These are phyloP conservation scores for Agrocybe pediades DNA, from an alignment of 768 basidiomycete species.

Conservation along the genomic window DNA sequence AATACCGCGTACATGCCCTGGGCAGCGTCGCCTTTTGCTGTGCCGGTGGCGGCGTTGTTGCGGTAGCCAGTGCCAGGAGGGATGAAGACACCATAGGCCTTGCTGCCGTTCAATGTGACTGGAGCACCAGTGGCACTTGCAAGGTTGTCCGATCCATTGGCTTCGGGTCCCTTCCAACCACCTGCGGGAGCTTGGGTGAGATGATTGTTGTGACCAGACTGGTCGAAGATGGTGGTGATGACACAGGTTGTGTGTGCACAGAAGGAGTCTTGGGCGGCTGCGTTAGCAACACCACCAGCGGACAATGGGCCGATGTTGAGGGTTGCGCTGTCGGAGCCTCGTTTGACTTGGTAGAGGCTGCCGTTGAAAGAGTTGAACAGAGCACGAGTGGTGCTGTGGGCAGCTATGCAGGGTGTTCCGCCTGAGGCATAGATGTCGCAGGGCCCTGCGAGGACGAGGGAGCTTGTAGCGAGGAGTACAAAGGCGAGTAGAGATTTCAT, in stretches of 20 bases:
- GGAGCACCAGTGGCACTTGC: constrained; percentile 12
- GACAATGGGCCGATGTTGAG: constrained; percentile 9
- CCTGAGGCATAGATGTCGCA: constrained; percentile 16
- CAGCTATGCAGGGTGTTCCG: constrained; percentile 13
- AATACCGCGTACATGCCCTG: constrained; percentile 14
- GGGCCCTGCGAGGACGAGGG: too few relatives aligned
- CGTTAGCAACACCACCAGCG: constrained; percentile 13
- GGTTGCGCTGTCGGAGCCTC: constrained; percentile 10
- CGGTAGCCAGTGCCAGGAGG: constrained; percentile 14
- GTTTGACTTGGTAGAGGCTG: constrained; percentile 11
- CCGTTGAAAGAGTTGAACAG: too few relatives aligned
- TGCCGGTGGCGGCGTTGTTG: constrained; percentile 11
- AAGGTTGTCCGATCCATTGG: constrained; percentile 12
- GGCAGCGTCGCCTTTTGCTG: constrained; percentile 7
- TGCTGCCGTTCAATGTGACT: constrained; percentile 10
- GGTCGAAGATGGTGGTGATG: too few relatives aligned
- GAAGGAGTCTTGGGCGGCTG: constrained; percentile 9
- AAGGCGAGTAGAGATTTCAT: constrained; percentile 6
- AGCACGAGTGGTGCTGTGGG: constrained; percentile 14
- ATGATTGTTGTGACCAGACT: too few relatives aligned
- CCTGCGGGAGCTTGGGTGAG: too few relatives aligned
- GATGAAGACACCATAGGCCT: constrained; percentile 15
- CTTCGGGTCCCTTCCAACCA: constrained; percentile 6
- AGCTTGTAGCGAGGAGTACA: constrained; percentile 3
- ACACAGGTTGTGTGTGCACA: too few relatives aligned